Conservation (phyloP, 1,284 basidiomycete species). For the Cystobasidium sp. region DNA sequence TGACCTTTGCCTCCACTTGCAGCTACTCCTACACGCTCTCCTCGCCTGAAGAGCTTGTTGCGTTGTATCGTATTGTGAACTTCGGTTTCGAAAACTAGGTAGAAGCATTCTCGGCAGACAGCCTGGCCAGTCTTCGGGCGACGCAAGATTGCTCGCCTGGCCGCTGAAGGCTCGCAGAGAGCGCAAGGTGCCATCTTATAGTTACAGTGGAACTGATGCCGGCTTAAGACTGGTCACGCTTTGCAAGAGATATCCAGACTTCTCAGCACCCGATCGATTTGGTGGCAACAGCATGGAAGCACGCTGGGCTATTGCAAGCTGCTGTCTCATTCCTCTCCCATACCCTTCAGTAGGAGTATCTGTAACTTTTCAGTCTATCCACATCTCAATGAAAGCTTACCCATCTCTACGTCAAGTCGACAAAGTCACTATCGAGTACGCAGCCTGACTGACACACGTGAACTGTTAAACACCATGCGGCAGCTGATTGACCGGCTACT, state of each 20-base stretch:
- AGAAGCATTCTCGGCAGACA: conserved; percentile 80
- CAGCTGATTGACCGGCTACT: background rate
- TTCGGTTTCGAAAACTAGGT: conserved; percentile 96
- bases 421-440: conserved; percentile 37
- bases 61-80: conserved; percentile 89
- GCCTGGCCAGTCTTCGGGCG: conserved; percentile 96
- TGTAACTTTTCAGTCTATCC: background rate
- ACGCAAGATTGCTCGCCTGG: conserved; percentile 78
- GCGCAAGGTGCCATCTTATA: conserved; percentile 51
- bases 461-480: background rate
- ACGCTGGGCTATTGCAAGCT: too few species aligned
- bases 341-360: background rate
- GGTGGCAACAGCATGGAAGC: too few species aligned
- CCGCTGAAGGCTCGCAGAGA: conserved; percentile 47
- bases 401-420: conserved; percentile 24
- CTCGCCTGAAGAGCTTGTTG: conserved; percentile 74
- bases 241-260: too few species aligned
- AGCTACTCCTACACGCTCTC: conserved; percentile 94
- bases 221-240: background rate
- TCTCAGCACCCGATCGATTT: too few species aligned
- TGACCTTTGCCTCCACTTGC: conserved; percentile 96
- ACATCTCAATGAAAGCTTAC: background rate
- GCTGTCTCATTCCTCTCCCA: too few species aligned
- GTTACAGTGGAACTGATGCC: background rate
- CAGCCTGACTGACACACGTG: background rate